Evolutionary conservation across 169 alveolate genomes (phyloP), one percentile per base, ranked within the genome.

Genomic region (Sarcocystis neurona): DNA sequence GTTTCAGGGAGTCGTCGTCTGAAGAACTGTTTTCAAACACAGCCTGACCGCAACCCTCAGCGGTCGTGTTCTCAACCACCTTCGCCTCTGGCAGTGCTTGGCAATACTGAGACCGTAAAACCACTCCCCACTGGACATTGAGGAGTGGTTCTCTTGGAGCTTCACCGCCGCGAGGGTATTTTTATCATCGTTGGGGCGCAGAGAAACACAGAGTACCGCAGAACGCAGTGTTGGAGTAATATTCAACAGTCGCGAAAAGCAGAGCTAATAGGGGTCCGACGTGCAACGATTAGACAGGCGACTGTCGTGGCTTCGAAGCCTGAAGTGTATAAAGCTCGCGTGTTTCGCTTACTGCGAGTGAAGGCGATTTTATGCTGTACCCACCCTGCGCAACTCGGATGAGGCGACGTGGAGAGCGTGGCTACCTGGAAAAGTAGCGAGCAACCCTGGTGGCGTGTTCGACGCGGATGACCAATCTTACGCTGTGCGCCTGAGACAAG

Each of bases 81-180:
- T 27, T 47, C 0, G 84, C 63, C 46, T 32, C 80, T 8, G 46
- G 18, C 47, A 88, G 84, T 48, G 75, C 88, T 6, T 68, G 32
- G 88, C 91, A 88, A 39, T 2, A 78, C 77, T 60, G 63, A 74
- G 23, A n/a, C 58, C 46, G 41, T 32, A 84, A 78, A 34, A 79
- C 12, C 2, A 79, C 46, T 20, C 91, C 91, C 68, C 82, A 88
- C 41, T 43, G 18, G 48, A 79, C 91, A 30, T 79, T 79, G 66
- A 34, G 60, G 63, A 88, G 77, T 30, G 91, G 91, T 39, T 88
- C 91, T 47, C 91, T 58, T 30, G 91, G 91, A 3, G 91, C 91
- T 88, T 66, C 47, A 34, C 46, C 47, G 72, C 43, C 37, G 12
- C 23, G 5, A 82, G 63, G n/a, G n/a, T n/a, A n/a, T n/a, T n/a